Evolutionary conservation across 139 green algal species (phyloP), one percentile per base, ranked within the genome.

Genomic region (Auxenochlorella pyrenoidosa): DNA sequence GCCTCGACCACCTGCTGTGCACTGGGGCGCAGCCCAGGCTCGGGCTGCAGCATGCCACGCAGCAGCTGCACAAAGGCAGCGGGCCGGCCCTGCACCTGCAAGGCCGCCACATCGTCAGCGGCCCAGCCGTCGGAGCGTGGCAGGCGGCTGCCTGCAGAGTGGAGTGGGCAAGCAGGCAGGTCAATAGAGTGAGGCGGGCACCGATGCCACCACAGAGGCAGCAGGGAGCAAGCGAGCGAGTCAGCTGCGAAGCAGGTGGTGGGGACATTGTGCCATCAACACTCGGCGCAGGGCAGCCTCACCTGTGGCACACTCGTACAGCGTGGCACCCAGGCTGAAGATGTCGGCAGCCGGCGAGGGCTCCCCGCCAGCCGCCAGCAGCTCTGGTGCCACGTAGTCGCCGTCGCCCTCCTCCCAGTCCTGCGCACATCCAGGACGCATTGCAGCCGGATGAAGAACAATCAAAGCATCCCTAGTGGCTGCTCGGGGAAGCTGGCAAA

Each of bases 361-460:
- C 34, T 91, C 76, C 13, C 71, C 44, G 12, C 73, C 28, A 54
- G 72, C 66, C 13, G 86, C 51, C 32, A 98, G 90, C 83, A 98
- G 82, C 89, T 98, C 95, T 5, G 95, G 95, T 0, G 95, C 95
- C 60, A 97, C 89, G 79, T 96, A 98, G 79, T 92, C 89, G 22
- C 95, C 95, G 81, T 98, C 95, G 4, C 95, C 95, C 82, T 98
- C 95, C 88, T 98, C 93, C 93, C 93, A 97, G 36, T 95, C 92
- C 82, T 94, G 88, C 75, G 28, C 10, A 10, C 24, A 24, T 63
- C 10, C 40, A 21, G 60, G n/a, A 24, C 2, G 26, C 21, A 0
- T 28, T 58, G 63, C 59, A 36, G 63, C 24, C 63, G 22, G 30
- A 73, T 6, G 13, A 21, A 43, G n/a, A n/a, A n/a, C n/a, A n/a